A percentile compares a stretch with the other conserved stretches of the same genome.
phyloP scores from a whole-genome alignment of 805 yeast species.

The Brettanomyces custersianus region DNA sequence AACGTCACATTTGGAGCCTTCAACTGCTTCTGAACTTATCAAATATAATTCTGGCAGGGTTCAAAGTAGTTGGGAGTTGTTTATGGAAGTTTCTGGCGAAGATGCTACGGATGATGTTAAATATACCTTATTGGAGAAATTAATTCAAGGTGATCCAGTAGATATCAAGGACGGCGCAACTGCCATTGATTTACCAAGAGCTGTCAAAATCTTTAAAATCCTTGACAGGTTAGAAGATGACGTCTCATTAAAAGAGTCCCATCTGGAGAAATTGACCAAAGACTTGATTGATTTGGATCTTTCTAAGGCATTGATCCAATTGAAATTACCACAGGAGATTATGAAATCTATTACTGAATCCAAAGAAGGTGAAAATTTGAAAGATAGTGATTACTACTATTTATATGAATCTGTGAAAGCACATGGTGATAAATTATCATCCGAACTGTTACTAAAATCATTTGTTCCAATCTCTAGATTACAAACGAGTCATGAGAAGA shows the following conservation, averaged over 20 bases:
- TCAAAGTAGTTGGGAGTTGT: conserved; percentile 24
- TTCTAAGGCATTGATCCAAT: conserved; percentile 8
- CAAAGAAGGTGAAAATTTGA: conserved; percentile 6
- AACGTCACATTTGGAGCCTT: conserved; percentile 4
- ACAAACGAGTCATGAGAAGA: conserved; percentile 1
- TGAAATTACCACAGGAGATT: conserved; percentile 9
- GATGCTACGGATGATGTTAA: conserved; percentile 6
- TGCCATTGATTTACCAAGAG: conserved; percentile 8
- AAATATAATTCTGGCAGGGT: conserved; percentile 30
- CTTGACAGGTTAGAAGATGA: conserved; percentile 10
- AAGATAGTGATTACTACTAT: conserved; percentile 14
- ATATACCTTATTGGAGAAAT: conserved; percentile 13
- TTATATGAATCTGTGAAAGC: conserved; percentile 12
- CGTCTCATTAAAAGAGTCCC: conserved; percentile 6
- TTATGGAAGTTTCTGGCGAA: conserved; percentile 7
- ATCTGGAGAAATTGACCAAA: conserved; percentile 8
- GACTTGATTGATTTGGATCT: conserved; percentile 14
- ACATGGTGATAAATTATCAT: conserved; percentile 4
- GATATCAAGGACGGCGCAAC: conserved; percentile 15
- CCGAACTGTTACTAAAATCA: conserved; percentile 9
- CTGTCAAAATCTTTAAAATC: conserved; percentile 9
- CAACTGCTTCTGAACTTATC: conserved; percentile 19
- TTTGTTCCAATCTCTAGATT: conserved; percentile 17
- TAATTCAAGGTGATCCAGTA: conserved; percentile 15
- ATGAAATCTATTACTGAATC: conserved; percentile 5